Evolutionary conservation across 371 early-diverging fungal species (phyloP), one percentile per base, ranked within the genome.

Genomic region (Catenaria anguillulae): DNA sequence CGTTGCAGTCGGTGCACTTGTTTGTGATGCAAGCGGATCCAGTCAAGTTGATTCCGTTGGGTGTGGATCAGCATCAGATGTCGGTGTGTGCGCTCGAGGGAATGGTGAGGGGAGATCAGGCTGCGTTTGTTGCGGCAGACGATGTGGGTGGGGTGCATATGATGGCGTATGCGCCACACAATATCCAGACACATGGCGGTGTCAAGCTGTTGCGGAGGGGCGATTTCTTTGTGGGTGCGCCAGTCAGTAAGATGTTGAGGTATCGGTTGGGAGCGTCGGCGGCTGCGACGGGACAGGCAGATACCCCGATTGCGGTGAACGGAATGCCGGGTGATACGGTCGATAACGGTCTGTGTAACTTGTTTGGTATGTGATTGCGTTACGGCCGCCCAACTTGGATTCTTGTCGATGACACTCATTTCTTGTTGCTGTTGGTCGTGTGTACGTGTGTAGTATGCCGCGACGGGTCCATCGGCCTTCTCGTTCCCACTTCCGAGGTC

Each of bases 1-100:
- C 89, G 5, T 81, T 81, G 71, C 92, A 93, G 67, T 86, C 92
- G 15, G 79, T 93, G 3, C 90, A 89, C 87, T 93, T 98, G 63
- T 70, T 89, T 3, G 98, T 88, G 2, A 95, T 93, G 69, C 98
- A 99, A 83, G 90, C 93, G 60, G 93, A 95, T 36, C 97, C 97
- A 8, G 82, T 92, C 0, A 89, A 92, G 62, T 74, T 98, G 34
- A 80, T 81, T 4, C 70, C 93, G 45, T 68, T 99, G 24, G 94
- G 94, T 36, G 91, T 89, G 69, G 98, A 98, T 65, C 86, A 84
- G 63, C 78, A 83, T 63, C 71, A 84, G 1, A 77, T 87, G 64
- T 81, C 83, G 50, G 86, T 90, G 8, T 77, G 75, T 43, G 78
- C 77, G 45, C 74, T 81, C 34, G 86, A 90, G 61, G 89, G 84